A percentile compares a stretch with the other conserved stretches of the same genome.
Evolutionary conservation across 805 yeast genomes (phyloP).

Genomic region (Candida boleticola): DNA sequence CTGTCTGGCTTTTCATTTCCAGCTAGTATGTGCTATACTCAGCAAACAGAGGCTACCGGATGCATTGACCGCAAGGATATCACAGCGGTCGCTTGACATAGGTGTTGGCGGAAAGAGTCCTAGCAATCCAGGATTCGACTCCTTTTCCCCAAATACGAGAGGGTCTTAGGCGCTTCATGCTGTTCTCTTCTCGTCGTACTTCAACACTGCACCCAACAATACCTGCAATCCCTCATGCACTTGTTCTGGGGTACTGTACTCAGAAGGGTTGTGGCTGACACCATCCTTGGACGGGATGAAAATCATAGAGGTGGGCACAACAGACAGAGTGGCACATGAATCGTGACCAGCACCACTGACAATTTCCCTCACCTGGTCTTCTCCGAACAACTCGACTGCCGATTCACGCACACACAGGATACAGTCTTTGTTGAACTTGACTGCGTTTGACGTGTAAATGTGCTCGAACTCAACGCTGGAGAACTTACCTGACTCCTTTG

Average conservation of each 20-base stretch:
- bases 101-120: too few relatives aligned
- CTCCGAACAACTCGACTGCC: slow-evolving; percentile 49
- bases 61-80: too few relatives aligned
- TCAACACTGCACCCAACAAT: slow-evolving; percentile 45
- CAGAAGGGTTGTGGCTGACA: slow-evolving; percentile 64
- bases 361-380: slow-evolving; percentile 42
- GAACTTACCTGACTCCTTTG: slow-evolving; percentile 17
- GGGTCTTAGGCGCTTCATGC: too few relatives aligned
- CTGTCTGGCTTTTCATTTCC: too few relatives aligned
- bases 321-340: slow-evolving; percentile 55
- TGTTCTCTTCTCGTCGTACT: slow-evolving; percentile 22
- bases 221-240: slow-evolving; percentile 59
- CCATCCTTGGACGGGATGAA: slow-evolving; percentile 71
- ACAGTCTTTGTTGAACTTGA: slow-evolving; percentile 53
- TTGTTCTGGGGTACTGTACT: slow-evolving; percentile 63
- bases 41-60: too few relatives aligned
- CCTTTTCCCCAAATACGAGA: too few relatives aligned
- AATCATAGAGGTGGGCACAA: slow-evolving; percentile 71
- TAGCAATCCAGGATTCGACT: too few relatives aligned
- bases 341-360: slow-evolving; percentile 77
- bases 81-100: too few relatives aligned
- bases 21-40: too few relatives aligned
- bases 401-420: slow-evolving; percentile 51
- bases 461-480: slow-evolving; percentile 38
- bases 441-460: slow-evolving; percentile 53